Base-by-base conservation (phyloP, 345 rosid genomes). In the Gossypium thurberi region DNA sequence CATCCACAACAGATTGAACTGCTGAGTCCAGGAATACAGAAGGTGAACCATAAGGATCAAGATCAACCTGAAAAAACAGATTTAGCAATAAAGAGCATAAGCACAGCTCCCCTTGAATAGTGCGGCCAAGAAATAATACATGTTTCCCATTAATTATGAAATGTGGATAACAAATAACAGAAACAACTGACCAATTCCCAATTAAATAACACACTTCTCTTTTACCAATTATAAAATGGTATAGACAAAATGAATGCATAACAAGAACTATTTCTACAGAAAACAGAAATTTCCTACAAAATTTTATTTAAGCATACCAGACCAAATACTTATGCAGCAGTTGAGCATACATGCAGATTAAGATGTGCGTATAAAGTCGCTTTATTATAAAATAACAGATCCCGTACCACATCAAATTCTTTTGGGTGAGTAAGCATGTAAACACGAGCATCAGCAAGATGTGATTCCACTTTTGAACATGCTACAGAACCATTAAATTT, bases 21-120 rank as follows among this genome's bases (percentile, higher is more conserved):
- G 99, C 98, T 56, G 97, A 91, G 80, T 96, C 99, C 82, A 96
- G 88, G 82, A 96, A 96, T 17, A 93, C 76, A 12, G 99, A 91
- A 25, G 99, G 99, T 3, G 99, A 85, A 76, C 99, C 99, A 72
- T 96, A 96, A 74, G 99, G 99, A 84, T 96, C 99, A 59, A 93
- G 97, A 87, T 96, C 99, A 87, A 96, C 98, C 99, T 93, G 85
- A 77, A 76, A 85, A 43, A 79, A 57, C 55, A 55, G 50, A 25
- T 48, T 21, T 52, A 66, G 43, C 73, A 78, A 58, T 25, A 76
- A 59, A 46, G n/a, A 65, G 18, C 20, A 55, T 23, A 18, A 73
- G 8, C 71, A 53, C 2, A 8, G 28, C 25, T 50, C 17, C 20
- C 37, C 3, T 68, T 9, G 56, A 47, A 70, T 56, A 64, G 26